Base-by-base conservation (phyloP, 768 basidiomycete genomes). In the Amanita phalloides region DNA sequence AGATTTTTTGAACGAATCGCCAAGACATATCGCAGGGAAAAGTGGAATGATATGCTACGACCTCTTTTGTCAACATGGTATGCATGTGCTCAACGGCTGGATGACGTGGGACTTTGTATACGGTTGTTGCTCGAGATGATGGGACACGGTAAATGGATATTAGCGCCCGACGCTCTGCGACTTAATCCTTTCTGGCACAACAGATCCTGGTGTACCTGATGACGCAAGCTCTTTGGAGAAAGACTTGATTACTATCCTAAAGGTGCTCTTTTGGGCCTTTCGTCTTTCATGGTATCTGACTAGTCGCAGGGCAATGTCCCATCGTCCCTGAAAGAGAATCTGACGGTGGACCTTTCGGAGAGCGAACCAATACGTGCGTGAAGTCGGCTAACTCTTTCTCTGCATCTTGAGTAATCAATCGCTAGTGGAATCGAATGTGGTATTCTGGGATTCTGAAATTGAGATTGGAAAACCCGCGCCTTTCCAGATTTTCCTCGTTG, bases 1-100 rank as follows among this genome's bases (percentile, higher is more conserved):
- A 94, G 90, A 44, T 98, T 95, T 68, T 91, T 92, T 64, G 94
- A 95, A 61, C 82, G 93, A 11, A 95, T 97, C 54, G 84, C 87
- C 1, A 86, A 81, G 63, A 86, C 84, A 0, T 97, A 96, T 61
- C 79, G 86, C n/a, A 72, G 79, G 47, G 93, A 97, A 64, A 72
- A 76, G 46, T 98, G 93, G 93, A 70, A 72, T 7, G 62, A 76
- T 0, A 76, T 96, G 68, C 73, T 95, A 13, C 74, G 74, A 45
- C 81, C 89, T 6, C 77, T 96, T 9, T 71, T 94, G 41, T 70
- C 73, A 35, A 81, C 82, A 33, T 92, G 90, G 88, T 89, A 89
- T 66, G 73, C 81, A 2, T 94, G 89, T 63, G 87, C 88, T 1
- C 83, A 84, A 62, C 78, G 78, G 58, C 71, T 90, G 1, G 86